Conservation (phyloP, 345 rosid genomes). For the Gossypium rotundifolium region DNA sequence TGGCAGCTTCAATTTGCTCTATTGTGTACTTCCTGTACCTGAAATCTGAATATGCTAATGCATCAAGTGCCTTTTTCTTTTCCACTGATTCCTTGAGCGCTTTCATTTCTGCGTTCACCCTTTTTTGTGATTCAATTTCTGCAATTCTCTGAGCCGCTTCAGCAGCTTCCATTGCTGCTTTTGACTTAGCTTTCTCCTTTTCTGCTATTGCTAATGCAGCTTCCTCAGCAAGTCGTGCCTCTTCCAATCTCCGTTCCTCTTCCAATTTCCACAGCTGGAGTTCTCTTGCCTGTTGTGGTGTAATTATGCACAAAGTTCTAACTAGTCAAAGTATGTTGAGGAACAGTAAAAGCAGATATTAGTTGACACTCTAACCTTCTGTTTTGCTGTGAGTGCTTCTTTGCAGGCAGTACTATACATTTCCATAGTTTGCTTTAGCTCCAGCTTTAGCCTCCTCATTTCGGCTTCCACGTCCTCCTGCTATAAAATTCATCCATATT, state of each 20-base stretch:
- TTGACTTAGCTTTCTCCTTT: constrained; percentile 78
- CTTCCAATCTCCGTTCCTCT: constrained; percentile 68
- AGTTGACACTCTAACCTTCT: constrained; percentile 38
- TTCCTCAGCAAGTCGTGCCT: constrained; percentile 69
- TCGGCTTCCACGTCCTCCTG: constrained; percentile 87
- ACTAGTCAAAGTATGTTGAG: not conserved
- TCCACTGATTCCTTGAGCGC: constrained; percentile 66
- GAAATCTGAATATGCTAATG: constrained; percentile 43
- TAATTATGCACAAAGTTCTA: not conserved
- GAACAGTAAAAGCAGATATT: not conserved
- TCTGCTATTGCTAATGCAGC: constrained; percentile 70
- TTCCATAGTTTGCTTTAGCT: constrained; percentile 93
- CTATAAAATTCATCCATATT: not conserved
- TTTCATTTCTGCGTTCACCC: constrained; percentile 69
- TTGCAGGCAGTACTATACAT: constrained; percentile 92
- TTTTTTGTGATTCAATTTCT: constrained; percentile 64
- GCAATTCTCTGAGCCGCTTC: constrained; percentile 86
- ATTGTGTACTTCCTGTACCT: constrained; percentile 76
- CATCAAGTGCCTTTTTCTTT: constrained; percentile 56
- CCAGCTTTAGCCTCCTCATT: constrained; percentile 85
- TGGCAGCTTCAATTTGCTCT: constrained; percentile 82
- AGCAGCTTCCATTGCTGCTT: constrained; percentile 76
- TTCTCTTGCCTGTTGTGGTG: constrained; percentile 64
- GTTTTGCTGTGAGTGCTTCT: constrained; percentile 87
- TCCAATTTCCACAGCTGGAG: constrained; percentile 77